Percentiles rank a stretch among this genome's conserved stretches.
Evolutionary conservation across 768 basidiomycete species (phyloP).

Genomic region (Dictyophora rubrovolvata): DNA sequence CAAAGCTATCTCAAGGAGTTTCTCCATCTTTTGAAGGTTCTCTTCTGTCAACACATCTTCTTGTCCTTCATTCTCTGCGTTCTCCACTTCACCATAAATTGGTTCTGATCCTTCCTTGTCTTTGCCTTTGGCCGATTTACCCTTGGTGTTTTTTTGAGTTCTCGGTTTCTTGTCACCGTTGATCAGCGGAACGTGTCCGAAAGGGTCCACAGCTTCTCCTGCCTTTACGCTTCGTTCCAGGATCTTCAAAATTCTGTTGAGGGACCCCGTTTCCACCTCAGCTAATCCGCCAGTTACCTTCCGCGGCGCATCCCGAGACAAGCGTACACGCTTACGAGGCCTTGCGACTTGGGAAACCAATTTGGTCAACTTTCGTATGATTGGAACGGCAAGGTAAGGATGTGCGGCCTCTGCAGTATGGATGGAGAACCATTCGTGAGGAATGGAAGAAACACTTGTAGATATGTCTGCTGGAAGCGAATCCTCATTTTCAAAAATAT

Average conservation of each 20-base stretch:
- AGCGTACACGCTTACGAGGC: slow-evolving; percentile 59
- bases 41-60: slow-evolving; percentile 29
- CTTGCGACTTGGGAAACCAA: slow-evolving; percentile 57
- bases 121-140: slow-evolving; percentile 26
- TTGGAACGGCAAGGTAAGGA: slow-evolving; percentile 47
- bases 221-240: slow-evolving; percentile 70
- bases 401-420: slow-evolving; percentile 45
- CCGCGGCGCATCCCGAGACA: slow-evolving; percentile 33
- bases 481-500: slow-evolving; percentile 79
- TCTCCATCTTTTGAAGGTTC: slow-evolving; percentile 42
- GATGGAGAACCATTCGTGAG: slow-evolving; percentile 48
- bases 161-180: slow-evolving; percentile 16
- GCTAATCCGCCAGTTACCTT: slow-evolving; percentile 46
- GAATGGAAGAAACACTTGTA: slow-evolving; percentile 35
- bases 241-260: slow-evolving; percentile 63
- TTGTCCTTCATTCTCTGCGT: slow-evolving; percentile 16
- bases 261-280: slow-evolving; percentile 51
- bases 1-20: slow-evolving; percentile 47
- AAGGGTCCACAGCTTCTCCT: slow-evolving; percentile 68
- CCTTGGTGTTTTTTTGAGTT: slow-evolving; percentile 28
- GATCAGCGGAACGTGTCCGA: slow-evolving; percentile 27
- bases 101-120: slow-evolving; percentile 23
- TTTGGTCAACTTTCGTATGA: slow-evolving; percentile 61
- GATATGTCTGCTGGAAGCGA: slow-evolving; percentile 43
- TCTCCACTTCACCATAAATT: slow-evolving; percentile 23